Base-by-base conservation (phyloP, 257 asterid genomes). In the Rubia yunnanensis region DNA sequence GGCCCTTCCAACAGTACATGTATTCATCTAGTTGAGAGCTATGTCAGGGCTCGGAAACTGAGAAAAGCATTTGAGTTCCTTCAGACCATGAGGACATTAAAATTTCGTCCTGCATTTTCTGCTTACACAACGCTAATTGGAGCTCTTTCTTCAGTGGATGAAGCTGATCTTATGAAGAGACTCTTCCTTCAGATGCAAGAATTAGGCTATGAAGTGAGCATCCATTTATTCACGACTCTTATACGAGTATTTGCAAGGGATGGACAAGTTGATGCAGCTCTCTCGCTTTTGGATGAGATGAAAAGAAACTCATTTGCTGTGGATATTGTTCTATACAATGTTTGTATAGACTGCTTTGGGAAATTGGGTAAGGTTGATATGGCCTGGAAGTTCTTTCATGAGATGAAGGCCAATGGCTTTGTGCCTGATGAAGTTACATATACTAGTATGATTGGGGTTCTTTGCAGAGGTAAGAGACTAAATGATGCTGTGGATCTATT, bases 341-440 rank as follows among this genome's bases (percentile, higher is more conserved):
- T 89, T 32, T 92, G 99, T 64, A 90, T 92, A 1, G 88, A 92
- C 72, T 87, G 94, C 75, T 92, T 92, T 71, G 96, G 99, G 54
- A 92, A 88, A 79, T 88, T 78, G 53, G 99, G 96, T 32, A 88
- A 89, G 71, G 89, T 94, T 22, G 97, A 89, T 72, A 88, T 89
- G 88, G 95, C 97, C 30, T 87, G 95, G 96, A 94, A 89, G 69
- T 89, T 94, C 82, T 89, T 94, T 72, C 95, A 94, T 50, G 99
- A 92, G 81, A 84, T 89, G 78, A 85, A 75, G 72, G 56, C 86
- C 14, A 89, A 73, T 41, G 88, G 94, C 23, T 85, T 89, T 53
- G 58, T 24, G 56, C 96, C 96, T 27, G 99, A 90, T 77, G 99
- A 89, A 18, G 95, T 86, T 69, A 83, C 97, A 3, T 89, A 84